Percentiles rank a stretch among this genome's conserved stretches.
Conservation (phyloP, 768 basidiomycete genomes). For the Mycena amicta region DNA sequence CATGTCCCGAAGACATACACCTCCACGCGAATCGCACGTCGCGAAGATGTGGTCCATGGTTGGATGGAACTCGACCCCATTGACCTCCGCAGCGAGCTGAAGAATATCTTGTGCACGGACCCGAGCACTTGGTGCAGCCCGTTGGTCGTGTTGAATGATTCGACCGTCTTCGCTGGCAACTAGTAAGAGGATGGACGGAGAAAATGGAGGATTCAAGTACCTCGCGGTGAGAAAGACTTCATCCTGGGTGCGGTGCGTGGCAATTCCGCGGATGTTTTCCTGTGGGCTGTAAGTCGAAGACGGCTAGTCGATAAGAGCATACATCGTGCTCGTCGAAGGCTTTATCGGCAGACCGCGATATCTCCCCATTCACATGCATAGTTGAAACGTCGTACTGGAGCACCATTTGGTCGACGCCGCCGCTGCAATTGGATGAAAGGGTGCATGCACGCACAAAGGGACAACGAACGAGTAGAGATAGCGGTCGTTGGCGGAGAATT, state of each 20-base stretch:
- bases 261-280: constrained; percentile 67
- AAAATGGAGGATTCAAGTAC: constrained; percentile 36
- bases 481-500: constrained; percentile 68
- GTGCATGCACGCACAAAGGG: constrained; percentile 10
- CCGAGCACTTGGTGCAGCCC: constrained; percentile 33
- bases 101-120: constrained; percentile 52
- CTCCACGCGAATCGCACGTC: constrained; percentile 60
- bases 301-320: constrained; percentile 27
- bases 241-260: constrained; percentile 68
- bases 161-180: constrained; percentile 67
- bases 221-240: constrained; percentile 72
- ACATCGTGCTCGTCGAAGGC: constrained; percentile 36
- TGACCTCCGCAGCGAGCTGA: constrained; percentile 58
- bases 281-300: too few species aligned
- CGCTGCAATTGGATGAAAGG: constrained; percentile 37
- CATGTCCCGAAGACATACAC: constrained; percentile 66
- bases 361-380: constrained; percentile 26
- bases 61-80: constrained; percentile 70
- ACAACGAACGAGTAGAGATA: constrained; percentile 64
- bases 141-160: constrained; percentile 63
- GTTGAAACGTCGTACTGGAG: constrained; percentile 56
- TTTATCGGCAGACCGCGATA: constrained; percentile 19
- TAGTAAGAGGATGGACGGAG: constrained; percentile 17
- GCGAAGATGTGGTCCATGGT: constrained; percentile 67
- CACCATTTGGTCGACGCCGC: constrained; percentile 54